Evolutionary conservation across 306 rosid genomes (phyloP).

Genomic region (Cucumis hystrix): DNA sequence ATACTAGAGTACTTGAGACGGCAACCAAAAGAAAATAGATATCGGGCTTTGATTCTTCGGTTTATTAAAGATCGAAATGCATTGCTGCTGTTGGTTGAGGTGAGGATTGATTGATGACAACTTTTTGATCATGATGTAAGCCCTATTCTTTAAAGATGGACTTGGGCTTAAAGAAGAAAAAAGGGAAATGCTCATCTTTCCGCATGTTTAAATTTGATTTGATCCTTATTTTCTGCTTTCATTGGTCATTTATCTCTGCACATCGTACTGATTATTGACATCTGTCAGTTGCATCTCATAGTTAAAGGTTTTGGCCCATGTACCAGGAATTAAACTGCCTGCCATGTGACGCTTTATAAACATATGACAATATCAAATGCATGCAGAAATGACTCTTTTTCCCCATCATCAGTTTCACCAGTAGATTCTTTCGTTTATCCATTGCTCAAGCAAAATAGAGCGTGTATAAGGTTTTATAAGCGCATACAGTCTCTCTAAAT

Average conservation of each 20-base stretch:
- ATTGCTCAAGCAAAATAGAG: neutral
- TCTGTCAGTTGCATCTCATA: neutral
- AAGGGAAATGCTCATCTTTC: neutral
- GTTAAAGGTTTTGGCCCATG: neutral
- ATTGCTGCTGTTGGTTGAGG: conserved; percentile 72
- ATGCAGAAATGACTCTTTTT: neutral
- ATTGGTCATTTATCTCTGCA: neutral
- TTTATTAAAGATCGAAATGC: conserved; percentile 84
- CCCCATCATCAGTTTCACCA: neutral
- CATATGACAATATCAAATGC: neutral
- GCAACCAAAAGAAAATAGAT: conserved; percentile 58
- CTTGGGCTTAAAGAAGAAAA: neutral
- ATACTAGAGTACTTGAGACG: conserved; percentile 71
- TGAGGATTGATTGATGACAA: conserved; percentile 18
- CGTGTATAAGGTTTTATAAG: neutral
- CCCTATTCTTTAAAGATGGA: neutral
- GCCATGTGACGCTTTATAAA: neutral
- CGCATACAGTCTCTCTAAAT: neutral
- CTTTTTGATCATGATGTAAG: neutral
- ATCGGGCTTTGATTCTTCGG: conserved; percentile 63
- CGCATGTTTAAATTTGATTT: neutral
- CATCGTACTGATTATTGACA: neutral
- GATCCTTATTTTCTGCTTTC: neutral
- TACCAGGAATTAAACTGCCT: neutral
- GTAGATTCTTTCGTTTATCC: neutral